Evolutionary conservation across 1,139 yeast genomes (phyloP), one percentile per base, ranked within the genome.

Genomic region (Dujonia santamariae): DNA sequence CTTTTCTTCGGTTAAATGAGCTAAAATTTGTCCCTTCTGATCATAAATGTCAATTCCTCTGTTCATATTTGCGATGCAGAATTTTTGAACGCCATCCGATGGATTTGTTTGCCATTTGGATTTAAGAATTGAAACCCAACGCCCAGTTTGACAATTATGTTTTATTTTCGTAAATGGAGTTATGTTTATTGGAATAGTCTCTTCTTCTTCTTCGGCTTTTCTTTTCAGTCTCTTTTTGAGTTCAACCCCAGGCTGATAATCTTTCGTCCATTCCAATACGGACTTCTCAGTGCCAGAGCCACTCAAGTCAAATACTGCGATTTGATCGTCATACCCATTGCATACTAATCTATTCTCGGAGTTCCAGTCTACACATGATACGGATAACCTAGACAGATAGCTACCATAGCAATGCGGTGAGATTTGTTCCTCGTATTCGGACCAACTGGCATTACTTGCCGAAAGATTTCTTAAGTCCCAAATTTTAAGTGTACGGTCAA

Each of bases 141-240:
- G 66, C 0, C 98, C 97, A 0, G 96, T 84, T 56, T 90, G 96
- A 60, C 97, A 92, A 50, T 90, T 90, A 55, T 92, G 97, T 41
- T 75, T 76, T 34, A 92, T 68, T 8, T 76, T 76, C 19, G 75
- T 71, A 24, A 71, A 54, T 0, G 96, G 94, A 9, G 48, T 52
- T 20, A 87, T 49, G 37, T 58, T 61, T 9, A 49, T 45, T 0
- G 64, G 61, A 9, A 58, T 43, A n/a, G 37, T 42, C 8, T 46
- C 46, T 1, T 42, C 48, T 37, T 54, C 63, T 41, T 37, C 47
- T 43, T 32, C 50, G 38, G 17, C 44, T 40, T 21, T 32, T 12
- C 30, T 33, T 31, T 11, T 38, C 43, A 14, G 33, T 29, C 34
- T 35, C 46, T 36, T 38, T 40, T 40, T 42, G 43, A 35, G 48